Conservation (phyloP, 1,139 yeast species). For the Candida pseudoviswanathii region DNA sequence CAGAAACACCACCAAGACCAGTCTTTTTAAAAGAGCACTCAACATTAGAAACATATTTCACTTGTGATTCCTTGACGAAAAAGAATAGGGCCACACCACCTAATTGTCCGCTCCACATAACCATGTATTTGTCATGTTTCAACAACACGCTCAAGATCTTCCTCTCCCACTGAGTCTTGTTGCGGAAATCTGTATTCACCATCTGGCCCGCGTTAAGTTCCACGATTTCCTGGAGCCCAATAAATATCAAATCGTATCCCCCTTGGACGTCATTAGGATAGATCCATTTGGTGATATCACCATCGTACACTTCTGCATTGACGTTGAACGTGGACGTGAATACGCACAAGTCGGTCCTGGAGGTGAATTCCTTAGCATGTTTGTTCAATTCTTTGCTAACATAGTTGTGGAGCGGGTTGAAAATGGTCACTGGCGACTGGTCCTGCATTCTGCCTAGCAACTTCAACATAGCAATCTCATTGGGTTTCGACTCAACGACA, state of each 20-base stretch:
- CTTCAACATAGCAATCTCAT: constrained; percentile 49
- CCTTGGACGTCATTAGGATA: constrained; percentile 39
- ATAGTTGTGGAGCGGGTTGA: constrained; percentile 73
- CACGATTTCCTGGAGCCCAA: constrained; percentile 92
- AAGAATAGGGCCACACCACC: constrained; percentile 88
- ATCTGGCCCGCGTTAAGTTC: constrained; percentile 91
- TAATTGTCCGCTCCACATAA: constrained; percentile 83
- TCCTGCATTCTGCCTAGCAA: constrained; percentile 52
- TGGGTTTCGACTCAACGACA: constrained; percentile 44
- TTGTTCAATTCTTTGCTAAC: constrained; percentile 57
- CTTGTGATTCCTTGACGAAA: constrained; percentile 57
- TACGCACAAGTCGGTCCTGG: constrained; percentile 51
- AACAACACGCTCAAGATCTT: constrained; percentile 63
- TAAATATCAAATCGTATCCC: constrained; percentile 66
- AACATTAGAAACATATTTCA: constrained; percentile 59
- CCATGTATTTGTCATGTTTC: constrained; percentile 51
- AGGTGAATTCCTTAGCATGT: constrained; percentile 50
- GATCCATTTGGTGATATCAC: constrained; percentile 58
- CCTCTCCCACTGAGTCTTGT: constrained; percentile 78
- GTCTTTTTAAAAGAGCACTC: constrained; percentile 86
- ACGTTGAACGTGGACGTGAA: constrained; percentile 74
- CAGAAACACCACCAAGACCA: constrained; percentile 93
- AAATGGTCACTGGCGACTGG: constrained; percentile 49
- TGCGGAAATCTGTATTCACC: constrained; percentile 74
- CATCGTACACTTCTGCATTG: constrained; percentile 58